Base-by-base conservation (phyloP, 176 grass and related monocot genomes). In the Aegilops longissima region DNA sequence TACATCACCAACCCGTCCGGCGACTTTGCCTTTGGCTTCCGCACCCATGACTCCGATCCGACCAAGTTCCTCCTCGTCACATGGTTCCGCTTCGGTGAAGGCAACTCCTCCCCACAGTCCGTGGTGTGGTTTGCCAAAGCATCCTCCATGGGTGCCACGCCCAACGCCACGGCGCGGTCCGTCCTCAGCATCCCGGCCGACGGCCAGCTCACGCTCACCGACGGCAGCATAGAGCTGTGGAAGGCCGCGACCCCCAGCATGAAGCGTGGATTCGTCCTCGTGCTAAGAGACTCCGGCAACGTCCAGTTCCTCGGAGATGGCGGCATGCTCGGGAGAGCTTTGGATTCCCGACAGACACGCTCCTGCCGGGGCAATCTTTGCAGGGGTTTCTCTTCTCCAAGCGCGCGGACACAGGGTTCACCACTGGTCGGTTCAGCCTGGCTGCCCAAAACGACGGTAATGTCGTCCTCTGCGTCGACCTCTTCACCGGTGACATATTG, bases 401-500 rank as follows among this genome's bases (percentile, higher is more conserved):
- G 82, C 87, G 75, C 11, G 58, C 66, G 21, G 87, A 89, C 76
- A 1, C 10, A 11, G 82, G 84, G 67, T 89, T 89, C 76, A 66
- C 76, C 82, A 80, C 56, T 5, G 87, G 82, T 8, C 82, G 82
- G 11, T 89, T 89, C 87, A 89, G 31, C 76, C 21, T 84, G 82
- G 87, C 44, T 2, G 16, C 80, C 21, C 87, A 85, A 69, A 12
- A 5, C 2, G 87, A 89, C 61, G 87, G 87, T 44, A 89, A 89
- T 77, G 34, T 85, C n/a, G 87, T 89, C 2, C 76, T 89, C 40
- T 84, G 84, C 66, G 18, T 66, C 1, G 76, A 85, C 24, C 67
- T 85, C 68, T 25, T 31, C 56, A 0, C 5, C 1, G 67, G 68
- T 18, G 58, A 66, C 58, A 24, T 3, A 25, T 44, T 44, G 5